phyloP scores from a whole-genome alignment of 352 stramenopile species.

The Globisporangium uncinulatum region DNA sequence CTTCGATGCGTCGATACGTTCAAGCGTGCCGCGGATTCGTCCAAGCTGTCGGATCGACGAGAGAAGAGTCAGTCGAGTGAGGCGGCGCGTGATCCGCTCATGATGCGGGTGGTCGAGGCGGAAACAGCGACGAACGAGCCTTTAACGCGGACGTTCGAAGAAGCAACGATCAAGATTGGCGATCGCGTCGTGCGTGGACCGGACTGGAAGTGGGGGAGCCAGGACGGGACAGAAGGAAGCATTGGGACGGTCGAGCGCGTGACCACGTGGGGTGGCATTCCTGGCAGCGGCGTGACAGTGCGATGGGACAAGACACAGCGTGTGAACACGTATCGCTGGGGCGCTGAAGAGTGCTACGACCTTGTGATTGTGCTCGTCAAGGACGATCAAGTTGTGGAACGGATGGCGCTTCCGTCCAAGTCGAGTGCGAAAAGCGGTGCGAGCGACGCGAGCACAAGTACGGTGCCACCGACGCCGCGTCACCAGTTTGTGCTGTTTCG shows the following conservation, averaged over 20 bases:
- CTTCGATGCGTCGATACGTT: conserved; percentile 62
- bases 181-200: conserved; percentile 66
- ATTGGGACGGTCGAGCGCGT: conserved; percentile 71
- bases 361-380: conserved; percentile 66
- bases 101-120: conserved; percentile 5
- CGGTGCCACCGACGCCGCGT: conserved; percentile 24
- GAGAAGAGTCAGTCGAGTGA: conserved; percentile 8
- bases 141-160: conserved; percentile 1
- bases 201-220: conserved; percentile 80
- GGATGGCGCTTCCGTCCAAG: conserved; percentile 40
- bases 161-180: conserved; percentile 37
- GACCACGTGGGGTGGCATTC: conserved; percentile 69
- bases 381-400: conserved; percentile 33
- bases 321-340: conserved; percentile 83
- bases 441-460: conserved; percentile 5
- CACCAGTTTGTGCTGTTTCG: conserved; percentile 63
- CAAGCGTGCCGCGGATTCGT: conserved; percentile 20
- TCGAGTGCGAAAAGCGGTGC: conserved; percentile 11
- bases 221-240: conserved; percentile 61
- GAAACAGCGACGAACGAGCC: conserved; percentile 5
- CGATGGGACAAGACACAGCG: conserved; percentile 78
- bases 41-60: conserved; percentile 29
- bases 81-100: conserved; percentile 1
- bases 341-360: conserved; percentile 71
- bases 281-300: conserved; percentile 72